Base-by-base conservation (phyloP, 2,329 filamentous ascomycete species). In the Penicillium sp. region DNA sequence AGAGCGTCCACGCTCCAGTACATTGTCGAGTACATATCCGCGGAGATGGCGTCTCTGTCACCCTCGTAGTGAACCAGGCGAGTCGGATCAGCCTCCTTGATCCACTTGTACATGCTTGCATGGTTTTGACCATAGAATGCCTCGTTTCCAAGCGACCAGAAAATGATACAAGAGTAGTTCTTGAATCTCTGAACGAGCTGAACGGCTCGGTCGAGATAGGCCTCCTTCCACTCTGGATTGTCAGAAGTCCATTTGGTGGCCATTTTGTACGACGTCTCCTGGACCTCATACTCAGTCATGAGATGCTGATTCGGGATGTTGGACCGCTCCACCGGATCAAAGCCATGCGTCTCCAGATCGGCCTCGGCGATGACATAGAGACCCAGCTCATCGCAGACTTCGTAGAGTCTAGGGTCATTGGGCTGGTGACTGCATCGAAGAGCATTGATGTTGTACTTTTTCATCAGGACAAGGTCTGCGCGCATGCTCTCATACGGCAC, bases 131-230 rank as follows among this genome's bases (percentile, higher is more conserved):
- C 89, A 67, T 89, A 90, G 69, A 90, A 91, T 0, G 88, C 84
- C 69, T 91, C 89, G 67, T 91, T 91, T 0, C 89, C 89, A 0
- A 91, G 78, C 49, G 86, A 88, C 89, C 89, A 91, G 43, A 90
- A 84, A 51, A 91, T 86, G 52, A 91, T 80, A n/a, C 82, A 87
- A 0, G 89, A 73, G 64, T 90, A 86, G 59, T 91, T 88, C 74
- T 90, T 90, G 72, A 91, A 88, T 15, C 89, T 81, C 66, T 87
- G 82, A 0, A 91, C 80, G 57, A 91, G 75, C 56, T 89, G 85
- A 35, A 79, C 75, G 58, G 87, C 86, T 3, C 89, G 84, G 71
- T 91, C 89, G 1, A 91, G 69, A 62, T 91, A 91, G 0, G 88
- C 86, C 1, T 80, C 81, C 56, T 89, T 65, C 74, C 74, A 76